Evolutionary conservation across 2,329 filamentous ascomycete species (phyloP).

Genomic region (Botrytis elliptica): DNA sequence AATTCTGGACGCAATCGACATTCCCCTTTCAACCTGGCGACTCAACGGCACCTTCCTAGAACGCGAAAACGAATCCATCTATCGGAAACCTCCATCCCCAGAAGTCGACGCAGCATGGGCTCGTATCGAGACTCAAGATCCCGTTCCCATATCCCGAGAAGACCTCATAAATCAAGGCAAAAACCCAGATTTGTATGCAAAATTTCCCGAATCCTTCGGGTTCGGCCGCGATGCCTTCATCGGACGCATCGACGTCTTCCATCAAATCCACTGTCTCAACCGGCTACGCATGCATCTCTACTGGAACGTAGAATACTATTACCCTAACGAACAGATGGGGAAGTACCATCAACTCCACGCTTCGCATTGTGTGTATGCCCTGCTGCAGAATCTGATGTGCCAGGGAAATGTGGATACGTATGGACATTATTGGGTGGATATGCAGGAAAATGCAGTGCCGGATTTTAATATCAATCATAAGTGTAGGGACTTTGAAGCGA

Average conservation of each 20-base stretch:
- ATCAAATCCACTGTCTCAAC: neutral
- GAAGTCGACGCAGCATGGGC: slow-evolving; percentile 6
- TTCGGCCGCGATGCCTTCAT: slow-evolving; percentile 1
- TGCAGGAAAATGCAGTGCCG: neutral
- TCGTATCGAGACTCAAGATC: neutral
- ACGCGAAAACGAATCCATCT: neutral
- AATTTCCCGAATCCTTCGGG: neutral
- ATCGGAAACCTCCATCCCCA: neutral
- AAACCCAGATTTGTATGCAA: neutral
- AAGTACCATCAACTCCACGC: neutral
- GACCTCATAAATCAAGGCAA: neutral
- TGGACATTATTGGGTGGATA: neutral
- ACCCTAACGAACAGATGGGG: neutral
- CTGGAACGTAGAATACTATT: neutral
- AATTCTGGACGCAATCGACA: neutral
- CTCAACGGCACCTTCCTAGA: neutral
- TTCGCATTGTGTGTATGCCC: neutral
- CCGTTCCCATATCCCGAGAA: neutral
- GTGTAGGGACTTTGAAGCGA: neutral
- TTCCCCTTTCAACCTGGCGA: neutral
- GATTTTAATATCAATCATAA: neutral
- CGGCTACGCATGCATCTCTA: neutral
- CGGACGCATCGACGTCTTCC: neutral
- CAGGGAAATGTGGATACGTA: slow-evolving; percentile 1
- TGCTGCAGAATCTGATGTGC: neutral